phyloP scores from a whole-genome alignment of 345 rosid species.

The Erucastrum elatum region DNA sequence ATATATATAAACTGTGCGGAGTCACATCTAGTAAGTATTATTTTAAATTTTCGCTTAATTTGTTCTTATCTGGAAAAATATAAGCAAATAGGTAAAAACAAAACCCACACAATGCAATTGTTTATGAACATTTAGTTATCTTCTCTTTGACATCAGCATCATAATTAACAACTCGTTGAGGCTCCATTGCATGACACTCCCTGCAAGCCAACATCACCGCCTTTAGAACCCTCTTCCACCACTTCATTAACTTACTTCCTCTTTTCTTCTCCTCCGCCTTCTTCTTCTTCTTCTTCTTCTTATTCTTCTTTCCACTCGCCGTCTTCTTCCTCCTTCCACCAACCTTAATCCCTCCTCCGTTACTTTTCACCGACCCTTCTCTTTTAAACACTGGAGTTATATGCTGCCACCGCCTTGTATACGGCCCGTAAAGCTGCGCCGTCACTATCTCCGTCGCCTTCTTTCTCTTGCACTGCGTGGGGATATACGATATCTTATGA shows the following conservation, averaged over 20 bases:
- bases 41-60: not conserved
- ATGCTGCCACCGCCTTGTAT: constrained; percentile 71
- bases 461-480: constrained; percentile 34
- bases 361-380: constrained; percentile 47
- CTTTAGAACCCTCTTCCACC: constrained; percentile 54
- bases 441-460: constrained; percentile 54
- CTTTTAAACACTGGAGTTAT: constrained; percentile 57
- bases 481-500: constrained; percentile 38
- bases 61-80: not conserved
- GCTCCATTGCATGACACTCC: constrained; percentile 87
- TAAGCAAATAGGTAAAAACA: not conserved
- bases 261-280: constrained; percentile 26
- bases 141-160: constrained; percentile 6
- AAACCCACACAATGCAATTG: not conserved
- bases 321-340: constrained; percentile 21
- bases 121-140: constrained; percentile 28
- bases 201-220: constrained; percentile 60
- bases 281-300: constrained; percentile 7
- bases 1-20: not conserved
- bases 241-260: constrained; percentile 33
- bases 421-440: constrained; percentile 56
- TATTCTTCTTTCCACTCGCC: constrained; percentile 14
- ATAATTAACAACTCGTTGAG: constrained; percentile 36
- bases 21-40: not conserved
- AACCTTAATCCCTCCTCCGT: constrained; percentile 35